Evolutionary conservation across 2,329 filamentous ascomycete genomes (phyloP), one percentile per base, ranked within the genome.

Genomic region (Sclerotinia subarctica): DNA sequence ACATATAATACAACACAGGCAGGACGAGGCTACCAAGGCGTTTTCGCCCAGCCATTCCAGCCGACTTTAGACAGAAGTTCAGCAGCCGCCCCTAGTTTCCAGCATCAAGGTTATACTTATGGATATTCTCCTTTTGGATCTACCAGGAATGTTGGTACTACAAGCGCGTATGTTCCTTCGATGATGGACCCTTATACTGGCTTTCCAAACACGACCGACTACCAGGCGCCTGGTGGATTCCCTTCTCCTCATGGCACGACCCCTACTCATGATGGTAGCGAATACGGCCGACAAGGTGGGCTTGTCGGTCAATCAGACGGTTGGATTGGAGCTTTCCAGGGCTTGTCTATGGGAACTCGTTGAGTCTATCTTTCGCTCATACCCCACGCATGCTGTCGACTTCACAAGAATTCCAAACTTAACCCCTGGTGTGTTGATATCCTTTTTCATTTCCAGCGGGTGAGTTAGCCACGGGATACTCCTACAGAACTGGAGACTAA

Each of bases 271-370:
- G 81, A 81, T 67, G 71, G 76, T 24, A 76, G 72, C 24, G 81
- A 82, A 13, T 76, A 79, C 85, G 68, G 76, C 78, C 63, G 77
- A 78, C 42, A 82, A 83, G 74, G 81, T 73, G 68, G 74, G 73
- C 63, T 79, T 77, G 69, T 77, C 73, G 58, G 73, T 73, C 32
- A 79, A 74, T 74, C 73, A 21, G 78, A 82, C 59, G 88, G 90
- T 62, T 91, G 89, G 88, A 79, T 84, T 35, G 80, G 68, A 42
- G 81, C 65, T 7, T 92, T 92, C 77, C 90, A 93, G 77, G 86
- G 90, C 13, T 80, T 93, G 24, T 93, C 90, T 2, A 83, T 93
- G 71, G 90, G 90, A 75, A 74, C 70, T 64, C 76, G 75, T 46
- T 78, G 74, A 67, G 58, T 21, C n/a, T 8, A 24, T 13, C 21